phyloP scores from a whole-genome alignment of 2,329 filamentous ascomycete genomes.

The Aspergillus tanneri region DNA sequence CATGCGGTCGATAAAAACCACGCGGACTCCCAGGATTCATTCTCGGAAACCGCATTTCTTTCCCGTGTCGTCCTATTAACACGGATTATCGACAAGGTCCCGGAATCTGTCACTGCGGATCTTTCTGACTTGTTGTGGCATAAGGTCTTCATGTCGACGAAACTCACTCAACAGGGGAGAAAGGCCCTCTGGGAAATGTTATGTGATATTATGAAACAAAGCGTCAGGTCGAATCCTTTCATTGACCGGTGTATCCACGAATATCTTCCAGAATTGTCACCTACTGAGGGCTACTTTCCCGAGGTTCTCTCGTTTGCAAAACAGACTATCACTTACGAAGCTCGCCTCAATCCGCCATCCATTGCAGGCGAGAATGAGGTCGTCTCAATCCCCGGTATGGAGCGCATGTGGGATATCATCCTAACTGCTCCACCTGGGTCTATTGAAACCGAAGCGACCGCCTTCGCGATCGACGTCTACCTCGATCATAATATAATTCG shows the following conservation, averaged over 20 bases:
- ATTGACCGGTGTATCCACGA: slow-evolving; percentile 46
- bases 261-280: slow-evolving; percentile 41
- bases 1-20: slow-evolving; percentile 50
- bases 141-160: slow-evolving; percentile 65
- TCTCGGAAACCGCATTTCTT: slow-evolving; percentile 47
- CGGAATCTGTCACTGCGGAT: slow-evolving; percentile 60
- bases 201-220: slow-evolving; percentile 40
- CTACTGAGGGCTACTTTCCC: slow-evolving; percentile 35
- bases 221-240: slow-evolving; percentile 37
- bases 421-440: slow-evolving; percentile 64
- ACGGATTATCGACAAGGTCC: slow-evolving; percentile 60
- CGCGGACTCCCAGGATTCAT: slow-evolving; percentile 40
- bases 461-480: slow-evolving; percentile 72
- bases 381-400: slow-evolving; percentile 52
- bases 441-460: slow-evolving; percentile 68
- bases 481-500: slow-evolving; percentile 53
- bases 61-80: slow-evolving; percentile 59
- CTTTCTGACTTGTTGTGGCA: slow-evolving; percentile 69
- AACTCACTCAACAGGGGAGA: slow-evolving; percentile 61
- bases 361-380: slow-evolving; percentile 38
- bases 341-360: slow-evolving; percentile 58
- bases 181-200: slow-evolving; percentile 69
- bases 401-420: slow-evolving; percentile 82
- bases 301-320: slow-evolving; percentile 47
- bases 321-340: slow-evolving; percentile 47